phyloP scores from a whole-genome alignment of 768 basidiomycete genomes.

The Rhodocollybia butyracea region DNA sequence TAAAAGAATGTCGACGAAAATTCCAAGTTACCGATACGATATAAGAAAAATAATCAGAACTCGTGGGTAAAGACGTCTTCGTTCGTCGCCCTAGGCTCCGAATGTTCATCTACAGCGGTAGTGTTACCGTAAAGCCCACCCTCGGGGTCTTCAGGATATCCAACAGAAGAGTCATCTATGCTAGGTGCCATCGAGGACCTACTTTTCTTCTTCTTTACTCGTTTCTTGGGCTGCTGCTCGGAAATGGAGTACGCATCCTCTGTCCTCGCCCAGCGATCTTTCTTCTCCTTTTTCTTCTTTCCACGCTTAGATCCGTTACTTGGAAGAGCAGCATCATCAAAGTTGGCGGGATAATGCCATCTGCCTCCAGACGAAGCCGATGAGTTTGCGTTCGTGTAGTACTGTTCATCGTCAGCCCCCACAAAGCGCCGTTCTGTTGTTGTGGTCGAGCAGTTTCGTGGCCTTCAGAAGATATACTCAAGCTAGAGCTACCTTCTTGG shows the following conservation, averaged over 20 bases:
- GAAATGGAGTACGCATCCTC: constrained; percentile 76
- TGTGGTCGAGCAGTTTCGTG: constrained; percentile 25
- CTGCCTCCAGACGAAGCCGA: constrained; percentile 44
- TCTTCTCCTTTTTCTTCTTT: constrained; percentile 78
- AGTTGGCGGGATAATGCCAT: constrained; percentile 88
- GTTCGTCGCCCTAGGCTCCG: constrained; percentile 24
- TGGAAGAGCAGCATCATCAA: constrained; percentile 55
- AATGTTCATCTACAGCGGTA: constrained; percentile 3
- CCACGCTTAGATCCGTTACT: constrained; percentile 29
- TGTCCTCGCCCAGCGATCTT: constrained; percentile 84
- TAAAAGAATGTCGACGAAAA: too few species aligned
- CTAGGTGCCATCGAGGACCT: constrained; percentile 39
- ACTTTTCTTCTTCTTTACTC: constrained; percentile 64
- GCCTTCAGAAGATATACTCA: constrained; percentile 34
- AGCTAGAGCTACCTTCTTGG: constrained; percentile 52
- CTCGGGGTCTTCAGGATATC: constrained; percentile 71
- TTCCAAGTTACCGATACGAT: too few species aligned
- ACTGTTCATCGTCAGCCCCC: constrained; percentile 76
- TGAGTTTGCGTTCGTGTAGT: constrained; percentile 49
- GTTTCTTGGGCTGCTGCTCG: constrained; percentile 42
- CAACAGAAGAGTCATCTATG: constrained; percentile 37
- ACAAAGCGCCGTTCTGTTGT: constrained; percentile 54
- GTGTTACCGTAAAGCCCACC: constrained; percentile 60
- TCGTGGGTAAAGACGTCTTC: constrained; percentile 65
- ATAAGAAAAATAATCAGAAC: constrained; percentile 37